Evolutionary conservation across 2,329 filamentous ascomycete species (phyloP).

Genomic region (Trichophyton schoenleinii): DNA sequence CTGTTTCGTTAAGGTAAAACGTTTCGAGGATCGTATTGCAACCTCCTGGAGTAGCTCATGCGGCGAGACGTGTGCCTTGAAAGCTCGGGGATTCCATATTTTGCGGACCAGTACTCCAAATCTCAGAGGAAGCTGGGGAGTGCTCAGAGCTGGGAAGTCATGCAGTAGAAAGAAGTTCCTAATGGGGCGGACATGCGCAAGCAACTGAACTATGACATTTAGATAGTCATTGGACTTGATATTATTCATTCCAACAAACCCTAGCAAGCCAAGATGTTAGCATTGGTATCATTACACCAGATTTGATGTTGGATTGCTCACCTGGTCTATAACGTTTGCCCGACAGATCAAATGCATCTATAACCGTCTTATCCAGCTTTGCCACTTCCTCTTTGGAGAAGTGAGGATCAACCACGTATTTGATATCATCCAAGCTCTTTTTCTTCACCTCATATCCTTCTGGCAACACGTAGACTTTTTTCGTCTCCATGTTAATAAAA

Average conservation of each 20-base stretch:
- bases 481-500: constrained; percentile 81
- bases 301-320: constrained; percentile 15
- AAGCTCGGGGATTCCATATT: constrained; percentile 94
- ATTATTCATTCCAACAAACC: constrained; percentile 98
- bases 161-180: constrained; percentile 88
- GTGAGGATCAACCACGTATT: constrained; percentile 86
- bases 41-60: constrained; percentile 96
- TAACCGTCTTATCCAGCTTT: constrained; percentile 55
- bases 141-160: constrained; percentile 50
- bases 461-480: constrained; percentile 48
- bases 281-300: neutral
- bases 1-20: constrained; percentile 79
- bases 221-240: constrained; percentile 99
- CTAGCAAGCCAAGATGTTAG: constrained; percentile 16
- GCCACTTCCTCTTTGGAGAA: constrained; percentile 71
- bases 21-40: constrained; percentile 76
- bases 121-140: constrained; percentile 71
- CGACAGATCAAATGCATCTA: constrained; percentile 58
- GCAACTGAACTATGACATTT: constrained; percentile 83
- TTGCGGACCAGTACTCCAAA: constrained; percentile 87
- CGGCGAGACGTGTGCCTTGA: constrained; percentile 91
- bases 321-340: constrained; percentile 78
- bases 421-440: constrained; percentile 93
- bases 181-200: constrained; percentile 78
- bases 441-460: constrained; percentile 95